Conservation (phyloP, 306 rosid species). For the Lupinus albus region DNA sequence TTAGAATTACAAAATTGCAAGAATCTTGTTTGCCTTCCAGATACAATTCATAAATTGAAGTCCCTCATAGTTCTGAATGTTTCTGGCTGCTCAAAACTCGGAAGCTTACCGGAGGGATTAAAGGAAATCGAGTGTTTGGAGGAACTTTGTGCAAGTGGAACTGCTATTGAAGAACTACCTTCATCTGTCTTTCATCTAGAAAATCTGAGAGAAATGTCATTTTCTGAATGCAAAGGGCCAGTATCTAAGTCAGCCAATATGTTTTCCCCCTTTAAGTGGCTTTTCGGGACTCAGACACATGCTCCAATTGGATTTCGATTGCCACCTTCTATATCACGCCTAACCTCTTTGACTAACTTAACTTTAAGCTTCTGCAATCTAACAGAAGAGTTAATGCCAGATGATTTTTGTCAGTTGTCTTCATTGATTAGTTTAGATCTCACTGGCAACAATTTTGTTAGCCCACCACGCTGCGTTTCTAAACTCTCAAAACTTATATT, state of each 20-base stretch:
- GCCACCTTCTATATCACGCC: conserved; percentile 17
- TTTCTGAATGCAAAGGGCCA: conserved; percentile 39
- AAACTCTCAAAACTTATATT: conserved; percentile 26
- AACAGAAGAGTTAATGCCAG: conserved; percentile 37
- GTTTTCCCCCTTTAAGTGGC: conserved; percentile 9
- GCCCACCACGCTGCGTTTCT: conserved; percentile 36
- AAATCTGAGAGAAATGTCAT: conserved; percentile 35
- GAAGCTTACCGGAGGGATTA: conserved; percentile 32
- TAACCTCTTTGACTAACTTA: not conserved
- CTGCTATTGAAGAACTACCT: conserved; percentile 42
- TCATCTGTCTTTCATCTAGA: conserved; percentile 32
- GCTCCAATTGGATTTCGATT: conserved; percentile 20
- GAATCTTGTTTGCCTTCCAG: conserved; percentile 43
- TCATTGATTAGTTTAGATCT: conserved; percentile 26
- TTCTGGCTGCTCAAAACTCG: conserved; percentile 38
- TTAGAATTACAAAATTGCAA: conserved; percentile 41
- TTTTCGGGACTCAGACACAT: not conserved
- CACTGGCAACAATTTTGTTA: conserved; percentile 45
- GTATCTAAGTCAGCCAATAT: conserved; percentile 31
- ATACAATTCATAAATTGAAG: conserved; percentile 37
- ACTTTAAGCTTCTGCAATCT: conserved; percentile 46
- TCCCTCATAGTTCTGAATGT: conserved; percentile 37
- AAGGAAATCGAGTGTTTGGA: conserved; percentile 33
- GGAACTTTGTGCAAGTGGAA: conserved; percentile 36
- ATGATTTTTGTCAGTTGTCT: conserved; percentile 31